These are phyloP conservation scores for Talaromyces amestolkiae DNA, from an alignment of 2,329 filamentous ascomycete species.

Conservation along the genomic window DNA sequence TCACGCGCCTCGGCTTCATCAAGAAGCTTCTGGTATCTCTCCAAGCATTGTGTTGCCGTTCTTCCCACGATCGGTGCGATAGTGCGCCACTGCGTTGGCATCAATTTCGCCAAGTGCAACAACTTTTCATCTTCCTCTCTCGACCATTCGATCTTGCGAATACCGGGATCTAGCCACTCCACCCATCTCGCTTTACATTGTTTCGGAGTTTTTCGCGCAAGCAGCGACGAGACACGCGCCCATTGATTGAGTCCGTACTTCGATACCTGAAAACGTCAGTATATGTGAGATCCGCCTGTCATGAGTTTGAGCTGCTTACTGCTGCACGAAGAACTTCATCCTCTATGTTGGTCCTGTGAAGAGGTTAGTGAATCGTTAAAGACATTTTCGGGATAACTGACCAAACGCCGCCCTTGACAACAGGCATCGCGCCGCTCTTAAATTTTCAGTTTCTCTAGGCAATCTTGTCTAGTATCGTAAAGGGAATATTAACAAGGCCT, in stretches of 20 bases:
- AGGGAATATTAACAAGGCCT: neutral
- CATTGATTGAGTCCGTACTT: conserved; percentile 97
- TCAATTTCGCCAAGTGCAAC: conserved; percentile 92
- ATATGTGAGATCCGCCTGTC: neutral
- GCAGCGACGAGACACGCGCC: conserved; percentile 94
- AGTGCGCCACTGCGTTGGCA: conserved; percentile 98
- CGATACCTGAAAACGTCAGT: conserved; percentile 54
- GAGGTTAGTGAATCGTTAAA: conserved; percentile 23
- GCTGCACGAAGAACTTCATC: conserved; percentile 97
- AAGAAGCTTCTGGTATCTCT: conserved; percentile 92
- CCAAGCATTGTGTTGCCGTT: conserved; percentile 94
- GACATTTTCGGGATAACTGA: conserved; percentile 27
- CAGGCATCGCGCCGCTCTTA: conserved; percentile 53
- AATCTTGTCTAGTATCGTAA: neutral
- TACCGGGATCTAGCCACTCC: conserved; percentile 96
- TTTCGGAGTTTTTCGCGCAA: conserved; percentile 96
- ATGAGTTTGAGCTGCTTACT: conserved; percentile 36
- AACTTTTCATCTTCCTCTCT: conserved; percentile 98
- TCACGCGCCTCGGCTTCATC: conserved; percentile 94
- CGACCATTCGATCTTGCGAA: conserved; percentile 98
- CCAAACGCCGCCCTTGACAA: conserved; percentile 66
- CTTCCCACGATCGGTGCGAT: conserved; percentile 95
- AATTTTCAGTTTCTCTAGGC: neutral
- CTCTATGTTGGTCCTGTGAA: conserved; percentile 62
- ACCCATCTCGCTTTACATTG: conserved; percentile 99